phyloP scores from a whole-genome alignment of 805 yeast species.

The Candida mattraensis region DNA sequence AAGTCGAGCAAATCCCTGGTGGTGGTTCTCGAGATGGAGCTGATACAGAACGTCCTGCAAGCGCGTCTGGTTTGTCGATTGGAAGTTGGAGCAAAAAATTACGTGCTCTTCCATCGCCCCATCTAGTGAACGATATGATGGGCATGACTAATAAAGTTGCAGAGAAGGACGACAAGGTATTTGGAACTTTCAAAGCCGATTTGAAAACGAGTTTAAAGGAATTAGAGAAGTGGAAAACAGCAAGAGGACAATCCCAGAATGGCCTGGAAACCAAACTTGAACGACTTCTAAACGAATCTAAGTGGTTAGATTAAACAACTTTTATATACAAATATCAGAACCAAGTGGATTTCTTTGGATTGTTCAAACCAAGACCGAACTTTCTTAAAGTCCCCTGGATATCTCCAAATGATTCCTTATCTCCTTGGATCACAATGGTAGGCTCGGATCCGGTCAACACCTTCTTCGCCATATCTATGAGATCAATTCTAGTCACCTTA shows the following conservation, averaged over 20 bases:
- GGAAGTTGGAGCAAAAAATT: slow-evolving; percentile 16
- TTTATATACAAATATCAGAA: slow-evolving; percentile 12
- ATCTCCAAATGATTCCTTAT: slow-evolving; percentile 83
- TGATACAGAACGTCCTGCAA: background rate
- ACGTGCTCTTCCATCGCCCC: slow-evolving; percentile 15
- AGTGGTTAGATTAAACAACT: slow-evolving; percentile 20
- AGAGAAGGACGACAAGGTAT: slow-evolving; percentile 21
- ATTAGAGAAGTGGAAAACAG: slow-evolving; percentile 5
- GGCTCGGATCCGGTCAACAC: slow-evolving; percentile 76
- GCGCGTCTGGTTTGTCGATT: slow-evolving; percentile 4
- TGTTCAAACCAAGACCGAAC: slow-evolving; percentile 66
- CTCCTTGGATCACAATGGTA: slow-evolving; percentile 89
- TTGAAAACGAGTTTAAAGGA: slow-evolving; percentile 20
- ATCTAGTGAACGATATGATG: slow-evolving; percentile 6
- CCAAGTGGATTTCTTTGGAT: slow-evolving; percentile 23
- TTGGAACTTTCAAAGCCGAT: slow-evolving; percentile 14
- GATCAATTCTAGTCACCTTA: slow-evolving; percentile 61
- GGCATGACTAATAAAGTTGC: slow-evolving; percentile 9
- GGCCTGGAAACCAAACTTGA: slow-evolving; percentile 7
- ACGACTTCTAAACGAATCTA: slow-evolving; percentile 5
- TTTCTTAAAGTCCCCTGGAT: slow-evolving; percentile 60
- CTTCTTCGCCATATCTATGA: slow-evolving; percentile 69
- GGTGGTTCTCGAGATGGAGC: background rate
- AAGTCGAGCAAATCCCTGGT: background rate
- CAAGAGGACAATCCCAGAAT: slow-evolving; percentile 2